phyloP scores from a whole-genome alignment of 2,329 filamentous ascomycete genomes.

The Exophiala alcalophila region DNA sequence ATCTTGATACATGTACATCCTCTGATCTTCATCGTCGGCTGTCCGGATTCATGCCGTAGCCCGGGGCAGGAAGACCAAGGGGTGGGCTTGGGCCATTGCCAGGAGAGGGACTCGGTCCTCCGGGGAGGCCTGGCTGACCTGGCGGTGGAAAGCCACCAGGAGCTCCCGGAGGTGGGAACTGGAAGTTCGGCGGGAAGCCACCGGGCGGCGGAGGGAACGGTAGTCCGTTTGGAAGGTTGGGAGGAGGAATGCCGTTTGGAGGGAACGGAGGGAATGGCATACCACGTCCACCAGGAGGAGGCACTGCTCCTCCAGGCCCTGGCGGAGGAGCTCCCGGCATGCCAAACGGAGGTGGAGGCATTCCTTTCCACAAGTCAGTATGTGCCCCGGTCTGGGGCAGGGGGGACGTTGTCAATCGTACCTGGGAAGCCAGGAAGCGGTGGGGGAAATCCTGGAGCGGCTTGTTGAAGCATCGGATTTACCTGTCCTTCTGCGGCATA shows the following conservation, averaged over 20 bases:
- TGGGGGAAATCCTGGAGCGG: slow-evolving; percentile 46
- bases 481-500: slow-evolving; percentile 92
- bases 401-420: slow-evolving; percentile 31
- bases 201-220: slow-evolving; percentile 45
- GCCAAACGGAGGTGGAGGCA: slow-evolving; percentile 60
- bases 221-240: slow-evolving; percentile 40
- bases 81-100: slow-evolving; percentile 23
- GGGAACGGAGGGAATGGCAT: slow-evolving; percentile 51
- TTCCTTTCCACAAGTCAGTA: slow-evolving; percentile 31
- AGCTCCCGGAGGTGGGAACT: slow-evolving; percentile 41
- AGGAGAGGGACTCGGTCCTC: slow-evolving; percentile 33
- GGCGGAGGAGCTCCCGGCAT: slow-evolving; percentile 43
- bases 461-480: slow-evolving; percentile 77
- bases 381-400: neutral
- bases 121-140: slow-evolving; percentile 28
- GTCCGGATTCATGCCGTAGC: slow-evolving; percentile 20
- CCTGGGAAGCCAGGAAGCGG: slow-evolving; percentile 64
- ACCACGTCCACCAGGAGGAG: slow-evolving; percentile 57
- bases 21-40: slow-evolving; percentile 22
- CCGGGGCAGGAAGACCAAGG: slow-evolving; percentile 32
- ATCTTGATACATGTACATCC: neutral
- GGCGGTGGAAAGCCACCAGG: slow-evolving; percentile 37
- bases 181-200: slow-evolving; percentile 54
- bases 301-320: slow-evolving; percentile 39
- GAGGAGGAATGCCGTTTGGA: slow-evolving; percentile 44